Base-by-base conservation (phyloP, 164 flowering plant genomes). In the Sedum album region DNA sequence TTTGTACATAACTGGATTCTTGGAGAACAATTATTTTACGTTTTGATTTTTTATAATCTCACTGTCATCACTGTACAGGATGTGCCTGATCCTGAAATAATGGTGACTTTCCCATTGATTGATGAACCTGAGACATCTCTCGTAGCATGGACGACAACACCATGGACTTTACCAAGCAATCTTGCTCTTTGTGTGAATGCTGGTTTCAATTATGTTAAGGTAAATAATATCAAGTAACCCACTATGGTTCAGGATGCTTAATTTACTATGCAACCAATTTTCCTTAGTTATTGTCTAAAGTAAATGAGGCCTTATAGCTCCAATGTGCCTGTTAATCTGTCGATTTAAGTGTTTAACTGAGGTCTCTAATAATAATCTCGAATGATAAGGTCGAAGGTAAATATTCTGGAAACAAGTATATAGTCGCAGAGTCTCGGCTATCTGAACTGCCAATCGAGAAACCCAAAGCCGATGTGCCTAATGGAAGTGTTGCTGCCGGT, bases 131-230 rank as follows among this genome's bases (percentile, higher is more conserved):
- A 82, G 46, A 94, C 96, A 41, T 72, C 90, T 62, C 80, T 95
- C 72, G 96, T 95, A 66, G 99, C 97, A 42, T 95, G 97, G 96
- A 95, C 99, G 31, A 95, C 99, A 2, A 95, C 97, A 3, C 99
- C 99, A 0, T 95, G 99, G 99, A 92, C 99, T 28, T 88, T 95
- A 73, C 99, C 99, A 17, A 88, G 96, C 69, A 95, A 95, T 69
- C 87, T 92, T 65, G 90, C 90, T 21, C 87, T 95, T 31, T 92
- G 97, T 75, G 96, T 95, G 55, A 92, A 90, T 84, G 86, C 82
- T 69, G 82, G 71, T 71, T 83, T 92, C 66, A 73, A 60, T 31
- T 95, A 95, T 73, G 79, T 92, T 35, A 95, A 95, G 97, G 98
- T 89, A 48, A 41, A 83, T 74, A 26, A 26, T 63, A n/a, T n/a